phyloP scores from a whole-genome alignment of 768 basidiomycete species.

The Russula sp. region DNA sequence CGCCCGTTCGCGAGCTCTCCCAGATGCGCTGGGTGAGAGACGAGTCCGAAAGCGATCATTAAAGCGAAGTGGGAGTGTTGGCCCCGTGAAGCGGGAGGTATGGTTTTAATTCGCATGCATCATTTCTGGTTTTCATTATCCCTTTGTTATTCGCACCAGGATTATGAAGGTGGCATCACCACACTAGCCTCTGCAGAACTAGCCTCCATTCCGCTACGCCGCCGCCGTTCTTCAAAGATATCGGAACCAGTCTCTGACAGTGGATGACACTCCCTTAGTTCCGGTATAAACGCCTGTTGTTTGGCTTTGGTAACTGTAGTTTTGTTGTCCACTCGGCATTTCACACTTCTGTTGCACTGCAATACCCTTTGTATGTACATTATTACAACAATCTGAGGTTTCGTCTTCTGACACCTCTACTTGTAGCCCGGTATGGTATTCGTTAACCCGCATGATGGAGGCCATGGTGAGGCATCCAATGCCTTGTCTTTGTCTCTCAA shows the following conservation, averaged over 20 bases:
- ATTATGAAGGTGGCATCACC: constrained; percentile 5
- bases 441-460: not conserved
- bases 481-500: not conserved
- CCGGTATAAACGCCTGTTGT: not conserved
- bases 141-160: constrained; percentile 4
- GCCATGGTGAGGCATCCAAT: not conserved
- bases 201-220: constrained; percentile 8
- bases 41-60: constrained; percentile 16
- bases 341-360: constrained; percentile 36
- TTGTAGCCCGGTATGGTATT: not conserved
- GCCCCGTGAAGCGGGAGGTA: constrained; percentile 13
- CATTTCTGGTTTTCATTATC: not conserved
- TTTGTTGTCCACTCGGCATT: not conserved
- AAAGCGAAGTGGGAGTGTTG: constrained; percentile 16
- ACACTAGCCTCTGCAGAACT: constrained; percentile 9
- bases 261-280: not conserved
- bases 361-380: not conserved
- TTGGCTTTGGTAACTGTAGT: not conserved
- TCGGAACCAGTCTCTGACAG: constrained; percentile 14
- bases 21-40: constrained; percentile 6
- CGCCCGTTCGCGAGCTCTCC: constrained; percentile 1
- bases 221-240: constrained; percentile 12
- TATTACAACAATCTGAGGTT: not conserved
- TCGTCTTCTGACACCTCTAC: not conserved
- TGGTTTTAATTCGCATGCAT: not conserved